phyloP scores from a whole-genome alignment of 1,139 yeast species.

The Yamadazyma triangularis region DNA sequence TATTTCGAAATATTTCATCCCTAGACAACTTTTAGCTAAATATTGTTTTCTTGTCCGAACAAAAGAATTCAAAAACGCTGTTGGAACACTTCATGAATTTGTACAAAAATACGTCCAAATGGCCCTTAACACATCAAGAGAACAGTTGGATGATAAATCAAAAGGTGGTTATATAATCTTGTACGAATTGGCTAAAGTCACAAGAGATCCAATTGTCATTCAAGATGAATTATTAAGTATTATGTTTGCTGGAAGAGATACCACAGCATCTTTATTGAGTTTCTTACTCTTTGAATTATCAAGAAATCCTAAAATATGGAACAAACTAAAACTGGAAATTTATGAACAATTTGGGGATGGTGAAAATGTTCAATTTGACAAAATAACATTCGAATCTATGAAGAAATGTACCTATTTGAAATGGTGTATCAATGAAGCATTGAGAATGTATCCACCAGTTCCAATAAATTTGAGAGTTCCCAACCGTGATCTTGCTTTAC shows the following conservation, averaged over 20 bases:
- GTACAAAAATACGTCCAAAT: conserved; percentile 22
- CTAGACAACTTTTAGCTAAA: too few relatives aligned
- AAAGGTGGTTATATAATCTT: conserved; percentile 40
- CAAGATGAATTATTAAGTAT: conserved; percentile 46
- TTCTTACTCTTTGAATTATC: conserved; percentile 39
- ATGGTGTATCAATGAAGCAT: conserved; percentile 44
- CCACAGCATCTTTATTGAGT: conserved; percentile 47
- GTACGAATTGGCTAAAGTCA: conserved; percentile 42
- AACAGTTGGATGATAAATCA: conserved; percentile 23
- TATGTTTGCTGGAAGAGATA: conserved; percentile 49
- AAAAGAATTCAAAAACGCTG: too few relatives aligned
- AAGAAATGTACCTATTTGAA: conserved; percentile 47
- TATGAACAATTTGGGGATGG: conserved; percentile 23
- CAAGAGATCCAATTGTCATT: conserved; percentile 41
- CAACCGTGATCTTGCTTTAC: conserved; percentile 38
- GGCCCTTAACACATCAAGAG: conserved; percentile 21
- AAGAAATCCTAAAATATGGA: conserved; percentile 33
- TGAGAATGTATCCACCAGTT: conserved; percentile 52
- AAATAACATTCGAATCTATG: conserved; percentile 38
- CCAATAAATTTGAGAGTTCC: conserved; percentile 48
- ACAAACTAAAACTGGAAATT: conserved; percentile 31
- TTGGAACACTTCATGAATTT: conserved; percentile 23
- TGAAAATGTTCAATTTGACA: conserved; percentile 10
- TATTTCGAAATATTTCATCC: too few relatives aligned
- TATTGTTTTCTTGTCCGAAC: too few relatives aligned